Conservation (phyloP, 73 alveolate species). For the Paramecium sonneborni region DNA sequence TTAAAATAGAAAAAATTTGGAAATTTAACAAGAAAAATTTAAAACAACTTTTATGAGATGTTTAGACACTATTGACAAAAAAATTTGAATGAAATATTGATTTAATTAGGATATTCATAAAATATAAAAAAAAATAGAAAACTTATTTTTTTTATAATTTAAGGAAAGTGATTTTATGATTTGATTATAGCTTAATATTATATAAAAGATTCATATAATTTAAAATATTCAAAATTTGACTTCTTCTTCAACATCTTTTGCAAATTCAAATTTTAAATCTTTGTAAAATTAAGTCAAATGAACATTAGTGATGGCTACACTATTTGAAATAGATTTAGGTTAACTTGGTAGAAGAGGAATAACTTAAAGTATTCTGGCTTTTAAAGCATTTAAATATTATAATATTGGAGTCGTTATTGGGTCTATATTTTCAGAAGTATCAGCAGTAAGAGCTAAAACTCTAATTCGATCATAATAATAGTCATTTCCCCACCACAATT, state of each 20-base stretch:
- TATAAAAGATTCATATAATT: neutral
- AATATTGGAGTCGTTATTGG: neutral
- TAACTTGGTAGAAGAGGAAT: neutral
- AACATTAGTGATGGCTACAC: neutral
- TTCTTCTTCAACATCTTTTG: slow-evolving; percentile 9
- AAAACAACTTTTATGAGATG: neutral
- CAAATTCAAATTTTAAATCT: slow-evolving; percentile 2
- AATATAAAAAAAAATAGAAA: neutral
- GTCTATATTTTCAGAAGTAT: neutral
- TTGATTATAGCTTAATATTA: neutral
- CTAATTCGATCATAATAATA: neutral
- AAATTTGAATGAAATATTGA: neutral
- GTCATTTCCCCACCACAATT: slow-evolving; percentile 20
- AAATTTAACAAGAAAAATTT: neutral
- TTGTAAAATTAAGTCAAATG: slow-evolving; percentile 9
- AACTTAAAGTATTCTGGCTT: neutral
- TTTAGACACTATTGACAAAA: neutral
- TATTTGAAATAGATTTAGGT: neutral
- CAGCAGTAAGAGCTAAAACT: neutral
- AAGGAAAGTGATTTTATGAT: neutral
- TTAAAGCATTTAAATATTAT: neutral
- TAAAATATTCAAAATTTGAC: neutral
- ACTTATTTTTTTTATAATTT: too few species aligned
- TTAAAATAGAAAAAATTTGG: neutral
- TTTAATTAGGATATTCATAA: neutral